phyloP scores from a whole-genome alignment of 768 basidiomycete species.

The Pleurotus sapidus region DNA sequence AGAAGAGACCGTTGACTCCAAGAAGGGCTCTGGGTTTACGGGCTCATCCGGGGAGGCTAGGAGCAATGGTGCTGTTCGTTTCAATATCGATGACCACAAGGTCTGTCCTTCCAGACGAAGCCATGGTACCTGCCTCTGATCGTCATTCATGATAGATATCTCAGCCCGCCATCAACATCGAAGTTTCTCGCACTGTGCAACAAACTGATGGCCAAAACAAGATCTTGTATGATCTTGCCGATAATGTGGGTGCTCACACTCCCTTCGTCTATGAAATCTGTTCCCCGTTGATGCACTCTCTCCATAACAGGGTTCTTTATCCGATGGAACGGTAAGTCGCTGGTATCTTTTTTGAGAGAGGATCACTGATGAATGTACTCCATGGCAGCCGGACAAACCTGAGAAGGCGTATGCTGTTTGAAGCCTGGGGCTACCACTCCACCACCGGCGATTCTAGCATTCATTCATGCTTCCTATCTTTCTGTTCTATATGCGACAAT shows the following conservation, averaged over 20 bases:
- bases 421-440: neutral
- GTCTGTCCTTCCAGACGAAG: neutral
- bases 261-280: neutral
- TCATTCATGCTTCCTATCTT: too few species aligned
- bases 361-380: too few species aligned
- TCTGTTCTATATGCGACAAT: too few species aligned
- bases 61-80: constrained; percentile 9
- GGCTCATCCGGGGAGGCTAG: constrained; percentile 2
- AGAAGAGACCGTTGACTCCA: constrained; percentile 11
- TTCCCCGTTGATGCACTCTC: neutral
- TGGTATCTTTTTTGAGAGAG: neutral
- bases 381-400: neutral
- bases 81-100: constrained; percentile 10
- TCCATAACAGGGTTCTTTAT: neutral
- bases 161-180: constrained; percentile 6
- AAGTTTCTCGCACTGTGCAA: constrained; percentile 7
- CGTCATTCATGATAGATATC: neutral
- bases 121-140: neutral
- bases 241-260: neutral
- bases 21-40: neutral
- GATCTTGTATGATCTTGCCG: neutral
- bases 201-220: neutral
- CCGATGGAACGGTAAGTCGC: constrained; percentile 3
- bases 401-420: neutral
- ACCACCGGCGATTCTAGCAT: too few species aligned